Conservation (phyloP, 805 yeast genomes). For the Candida oleophila region DNA sequence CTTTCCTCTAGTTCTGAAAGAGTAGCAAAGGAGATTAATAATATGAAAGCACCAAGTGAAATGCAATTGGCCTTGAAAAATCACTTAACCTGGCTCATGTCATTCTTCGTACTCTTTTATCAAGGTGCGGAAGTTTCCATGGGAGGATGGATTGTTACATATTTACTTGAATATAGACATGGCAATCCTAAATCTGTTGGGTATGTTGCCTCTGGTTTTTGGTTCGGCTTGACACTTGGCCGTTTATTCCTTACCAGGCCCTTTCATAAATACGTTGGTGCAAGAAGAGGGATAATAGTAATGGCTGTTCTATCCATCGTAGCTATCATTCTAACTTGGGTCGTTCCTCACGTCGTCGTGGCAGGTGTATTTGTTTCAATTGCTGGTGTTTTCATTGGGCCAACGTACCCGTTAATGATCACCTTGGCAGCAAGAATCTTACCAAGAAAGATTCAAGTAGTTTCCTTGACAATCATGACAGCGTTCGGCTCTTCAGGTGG, state of each 20-base stretch:
- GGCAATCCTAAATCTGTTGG: constrained; percentile 51
- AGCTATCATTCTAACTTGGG: constrained; percentile 48
- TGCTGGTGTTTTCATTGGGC: constrained; percentile 65
- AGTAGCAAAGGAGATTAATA: constrained; percentile 5
- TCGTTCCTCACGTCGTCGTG: constrained; percentile 39
- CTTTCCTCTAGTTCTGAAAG: neutral
- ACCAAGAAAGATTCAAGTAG: constrained; percentile 52
- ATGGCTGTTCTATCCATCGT: constrained; percentile 32
- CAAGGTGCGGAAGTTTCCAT: constrained; percentile 69
- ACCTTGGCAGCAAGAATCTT: constrained; percentile 42
- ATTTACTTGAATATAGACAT: constrained; percentile 52
- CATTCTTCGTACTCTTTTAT: constrained; percentile 57
- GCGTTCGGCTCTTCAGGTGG: constrained; percentile 61
- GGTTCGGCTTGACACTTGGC: constrained; percentile 71
- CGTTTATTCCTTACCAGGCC: constrained; percentile 49
- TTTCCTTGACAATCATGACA: constrained; percentile 49
- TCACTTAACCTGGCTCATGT: constrained; percentile 45
- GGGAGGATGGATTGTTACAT: constrained; percentile 73
- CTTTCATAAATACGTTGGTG: constrained; percentile 40
- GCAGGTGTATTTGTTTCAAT: constrained; percentile 48
- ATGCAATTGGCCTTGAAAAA: constrained; percentile 39
- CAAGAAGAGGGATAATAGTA: constrained; percentile 42
- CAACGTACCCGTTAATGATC: constrained; percentile 57
- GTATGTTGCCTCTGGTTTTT: constrained; percentile 65
- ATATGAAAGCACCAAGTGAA: neutral